These are phyloP conservation scores for Psilocybe azurescens DNA, from an alignment of 768 basidiomycete species.

Conservation along the genomic window DNA sequence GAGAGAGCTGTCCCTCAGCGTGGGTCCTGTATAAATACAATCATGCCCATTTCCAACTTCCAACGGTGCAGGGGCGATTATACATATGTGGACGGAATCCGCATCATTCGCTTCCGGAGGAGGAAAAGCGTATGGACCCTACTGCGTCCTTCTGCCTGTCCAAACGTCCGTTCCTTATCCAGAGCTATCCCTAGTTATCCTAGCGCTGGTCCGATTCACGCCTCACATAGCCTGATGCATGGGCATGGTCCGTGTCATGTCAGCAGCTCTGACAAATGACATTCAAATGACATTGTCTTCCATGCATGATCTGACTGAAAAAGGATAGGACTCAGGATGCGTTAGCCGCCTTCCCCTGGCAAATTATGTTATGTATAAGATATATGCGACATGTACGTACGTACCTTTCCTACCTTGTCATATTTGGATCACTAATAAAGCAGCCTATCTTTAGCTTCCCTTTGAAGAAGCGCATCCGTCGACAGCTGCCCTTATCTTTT, in stretches of 20 bases:
- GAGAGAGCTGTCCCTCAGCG: neutral
- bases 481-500: too few species aligned
- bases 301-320: neutral
- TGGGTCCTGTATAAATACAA: neutral
- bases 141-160: neutral
- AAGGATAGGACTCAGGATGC: neutral
- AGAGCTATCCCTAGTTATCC: too few species aligned
- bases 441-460: too few species aligned
- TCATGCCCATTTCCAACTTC: neutral
- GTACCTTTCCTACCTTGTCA: neutral
- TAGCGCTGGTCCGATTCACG: too few species aligned
- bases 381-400: too few species aligned
- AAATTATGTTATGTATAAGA: neutral
- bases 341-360: neutral
- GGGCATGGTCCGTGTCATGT: neutral
- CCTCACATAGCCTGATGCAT: neutral
- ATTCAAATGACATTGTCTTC: neutral
- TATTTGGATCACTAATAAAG: too few species aligned
- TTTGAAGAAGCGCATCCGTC: too few species aligned
- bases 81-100: neutral
- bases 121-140: neutral
- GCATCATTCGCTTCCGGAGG: slow-evolving; percentile 1
- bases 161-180: too few species aligned
- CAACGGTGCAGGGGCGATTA: neutral
- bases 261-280: neutral